Conservation (phyloP, 768 basidiomycete genomes). For the Trametes coccinea region DNA sequence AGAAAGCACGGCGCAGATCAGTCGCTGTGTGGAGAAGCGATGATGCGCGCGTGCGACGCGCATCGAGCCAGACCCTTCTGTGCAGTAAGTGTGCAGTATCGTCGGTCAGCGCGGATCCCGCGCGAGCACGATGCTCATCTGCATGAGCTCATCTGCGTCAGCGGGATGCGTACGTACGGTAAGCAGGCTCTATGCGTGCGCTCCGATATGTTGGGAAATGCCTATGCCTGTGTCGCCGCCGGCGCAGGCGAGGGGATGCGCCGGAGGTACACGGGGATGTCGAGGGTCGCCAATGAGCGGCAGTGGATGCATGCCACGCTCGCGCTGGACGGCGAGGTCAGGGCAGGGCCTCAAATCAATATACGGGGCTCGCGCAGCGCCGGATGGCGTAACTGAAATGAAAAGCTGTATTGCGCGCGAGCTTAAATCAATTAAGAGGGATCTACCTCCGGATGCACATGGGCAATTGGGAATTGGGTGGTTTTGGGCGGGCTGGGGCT, state of each 20-base stretch:
- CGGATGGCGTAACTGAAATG: background rate
- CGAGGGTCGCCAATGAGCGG: too few relatives aligned
- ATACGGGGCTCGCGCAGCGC: background rate
- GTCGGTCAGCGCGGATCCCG: too few relatives aligned
- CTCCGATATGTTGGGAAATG: too few relatives aligned
- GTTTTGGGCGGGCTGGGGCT: background rate
- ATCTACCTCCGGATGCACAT: background rate
- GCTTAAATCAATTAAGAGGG: background rate
- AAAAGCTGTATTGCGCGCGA: background rate
- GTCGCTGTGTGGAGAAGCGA: background rate
- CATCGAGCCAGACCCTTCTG: background rate
- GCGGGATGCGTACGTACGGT: too few relatives aligned
- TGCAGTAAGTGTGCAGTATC: too few relatives aligned
- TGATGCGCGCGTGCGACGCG: slow-evolving; percentile 1
- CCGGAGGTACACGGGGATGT: too few relatives aligned
- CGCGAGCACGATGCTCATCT: too few relatives aligned
- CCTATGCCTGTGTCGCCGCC: too few relatives aligned
- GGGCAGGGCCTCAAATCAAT: background rate
- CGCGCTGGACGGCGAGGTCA: background rate
- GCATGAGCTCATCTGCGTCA: too few relatives aligned
- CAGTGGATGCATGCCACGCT: too few relatives aligned
- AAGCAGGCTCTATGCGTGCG: too few relatives aligned
- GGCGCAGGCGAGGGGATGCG: too few relatives aligned
- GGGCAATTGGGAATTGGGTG: background rate
- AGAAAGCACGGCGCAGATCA: background rate